Evolutionary conservation across 305 asterid genomes (phyloP), one percentile per base, ranked within the genome.

Genomic region (Striga hermonthica): DNA sequence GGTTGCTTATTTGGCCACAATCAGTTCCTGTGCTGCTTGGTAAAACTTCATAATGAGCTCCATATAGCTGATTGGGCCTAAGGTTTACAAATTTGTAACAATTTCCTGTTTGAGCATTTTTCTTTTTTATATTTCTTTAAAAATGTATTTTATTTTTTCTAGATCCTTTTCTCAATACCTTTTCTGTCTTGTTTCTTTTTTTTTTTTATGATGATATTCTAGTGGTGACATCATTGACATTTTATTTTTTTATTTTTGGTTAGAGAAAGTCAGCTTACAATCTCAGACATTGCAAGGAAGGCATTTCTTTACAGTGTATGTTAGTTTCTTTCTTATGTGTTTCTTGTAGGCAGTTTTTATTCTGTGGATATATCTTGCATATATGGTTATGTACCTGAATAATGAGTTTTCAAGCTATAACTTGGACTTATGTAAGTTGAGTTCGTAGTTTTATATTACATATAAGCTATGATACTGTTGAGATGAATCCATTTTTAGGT

Each of bases 301-400:
- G 99, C 98, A 68, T 94, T 94, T 78, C 97, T 94, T 67, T 91
- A 85, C 84, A 94, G 99, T 74, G 99, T 94, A 85, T 47, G 97
- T 64, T 63, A 63, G 52, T 69, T 66, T 69, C 67, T 45, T 14
- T 63, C 52, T 44, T 5, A 41, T 60, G 38, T 71, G 54, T 9
- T 70, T 64, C 12, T 58, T 41, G 7, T 41, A 41, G 47, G 7
- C 64, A 64, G 34, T 16, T 36, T 43, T 31, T 9, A 16, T 61
- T 66, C 13, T 39, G 50, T 61, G 28, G 45, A 59, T 50, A 45
- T 69, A 50, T 52, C 11, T 57, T 34, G 56, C 67, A 37, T 48
- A 37, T 4, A 45, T 45, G 50, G 13, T 9, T 13, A 41, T 41
- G 10, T 22, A 52, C 22, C 41, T 60, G 34, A 59, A 60, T 52